phyloP scores from a whole-genome alignment of 495 filamentous ascomycete species.

The Aspergillus sclerotioniger region DNA sequence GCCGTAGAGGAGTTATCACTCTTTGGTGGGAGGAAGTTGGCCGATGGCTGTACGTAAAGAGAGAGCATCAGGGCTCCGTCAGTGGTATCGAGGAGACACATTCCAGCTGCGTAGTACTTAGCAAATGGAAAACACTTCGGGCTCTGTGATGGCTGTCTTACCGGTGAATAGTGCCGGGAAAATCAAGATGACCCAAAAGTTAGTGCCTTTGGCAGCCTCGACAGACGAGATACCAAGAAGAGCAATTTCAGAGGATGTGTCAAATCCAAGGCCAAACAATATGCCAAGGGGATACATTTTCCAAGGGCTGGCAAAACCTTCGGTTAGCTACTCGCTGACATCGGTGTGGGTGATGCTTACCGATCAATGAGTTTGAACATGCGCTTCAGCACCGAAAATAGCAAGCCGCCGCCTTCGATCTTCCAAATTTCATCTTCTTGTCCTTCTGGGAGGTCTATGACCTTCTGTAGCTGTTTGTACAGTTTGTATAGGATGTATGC shows the following conservation, averaged over 20 bases:
- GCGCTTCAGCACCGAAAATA: conserved; percentile 68
- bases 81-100: conserved; percentile 86
- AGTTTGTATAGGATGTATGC: conserved; percentile 79
- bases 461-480: conserved; percentile 60
- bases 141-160: conserved; percentile 33
- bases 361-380: conserved; percentile 83
- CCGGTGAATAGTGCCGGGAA: conserved; percentile 89
- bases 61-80: conserved; percentile 96
- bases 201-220: conserved; percentile 78
- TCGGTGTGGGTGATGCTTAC: conserved; percentile 21
- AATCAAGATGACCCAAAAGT: conserved; percentile 91
- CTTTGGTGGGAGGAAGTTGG: conserved; percentile 44
- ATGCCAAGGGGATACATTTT: conserved; percentile 94
- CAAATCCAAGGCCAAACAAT: conserved; percentile 91
- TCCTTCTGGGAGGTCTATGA: conserved; percentile 52
- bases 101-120: conserved; percentile 56
- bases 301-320: conserved; percentile 61
- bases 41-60: conserved; percentile 69
- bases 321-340: neutral
- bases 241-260: conserved; percentile 93
- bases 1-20: conserved; percentile 16
- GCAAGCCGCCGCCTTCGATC: conserved; percentile 72
- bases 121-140: neutral
- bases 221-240: conserved; percentile 86
- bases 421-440: conserved; percentile 59